These are phyloP conservation scores for Pseudohyphozyma bogoriensis DNA, from an alignment of 768 basidiomycete genomes.

Conservation along the genomic window DNA sequence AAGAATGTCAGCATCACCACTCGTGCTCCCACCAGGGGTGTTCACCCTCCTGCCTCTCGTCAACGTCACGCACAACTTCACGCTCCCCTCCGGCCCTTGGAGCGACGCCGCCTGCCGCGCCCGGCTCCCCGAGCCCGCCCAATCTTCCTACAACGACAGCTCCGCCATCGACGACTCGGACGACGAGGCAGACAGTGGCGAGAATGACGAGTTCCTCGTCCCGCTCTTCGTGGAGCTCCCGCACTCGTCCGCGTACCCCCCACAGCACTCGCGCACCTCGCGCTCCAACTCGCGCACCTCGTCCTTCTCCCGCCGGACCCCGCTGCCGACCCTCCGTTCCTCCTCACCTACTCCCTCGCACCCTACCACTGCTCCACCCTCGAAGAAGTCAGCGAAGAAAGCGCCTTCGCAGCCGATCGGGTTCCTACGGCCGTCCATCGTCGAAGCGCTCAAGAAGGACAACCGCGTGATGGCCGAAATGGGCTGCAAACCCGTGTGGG, in stretches of 20 bases:
- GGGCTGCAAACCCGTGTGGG: constrained; percentile 47
- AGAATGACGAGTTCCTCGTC: constrained; percentile 21
- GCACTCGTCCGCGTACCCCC: constrained; percentile 1
- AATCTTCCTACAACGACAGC: background rate
- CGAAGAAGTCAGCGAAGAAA: background rate
- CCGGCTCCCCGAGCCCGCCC: background rate
- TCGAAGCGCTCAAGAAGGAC: constrained; percentile 34
- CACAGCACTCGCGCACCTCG: background rate
- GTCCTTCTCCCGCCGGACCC: constrained; percentile 49
- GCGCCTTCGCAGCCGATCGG: constrained; percentile 39
- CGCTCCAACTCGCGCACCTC: constrained; percentile 38
- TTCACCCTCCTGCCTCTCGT: constrained; percentile 49
- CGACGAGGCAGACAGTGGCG: background rate
- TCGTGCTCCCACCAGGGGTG: constrained; percentile 20
- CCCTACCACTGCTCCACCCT: background rate
- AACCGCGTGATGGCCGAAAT: constrained; percentile 37
- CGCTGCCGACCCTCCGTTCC: constrained; percentile 40
- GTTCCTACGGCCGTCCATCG: constrained; percentile 38
- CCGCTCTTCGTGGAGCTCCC: constrained; percentile 29
- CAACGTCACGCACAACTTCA: constrained; percentile 62
- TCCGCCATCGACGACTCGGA: constrained; percentile 17
- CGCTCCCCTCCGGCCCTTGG: constrained; percentile 38
- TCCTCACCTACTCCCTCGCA: background rate
- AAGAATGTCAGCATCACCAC: too few species aligned
- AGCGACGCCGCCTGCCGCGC: constrained; percentile 12